A percentile compares a stretch with the other conserved stretches of the same genome.
phyloP scores from a whole-genome alignment of 2,329 filamentous ascomycete genomes.

The Neonectria hederae region DNA sequence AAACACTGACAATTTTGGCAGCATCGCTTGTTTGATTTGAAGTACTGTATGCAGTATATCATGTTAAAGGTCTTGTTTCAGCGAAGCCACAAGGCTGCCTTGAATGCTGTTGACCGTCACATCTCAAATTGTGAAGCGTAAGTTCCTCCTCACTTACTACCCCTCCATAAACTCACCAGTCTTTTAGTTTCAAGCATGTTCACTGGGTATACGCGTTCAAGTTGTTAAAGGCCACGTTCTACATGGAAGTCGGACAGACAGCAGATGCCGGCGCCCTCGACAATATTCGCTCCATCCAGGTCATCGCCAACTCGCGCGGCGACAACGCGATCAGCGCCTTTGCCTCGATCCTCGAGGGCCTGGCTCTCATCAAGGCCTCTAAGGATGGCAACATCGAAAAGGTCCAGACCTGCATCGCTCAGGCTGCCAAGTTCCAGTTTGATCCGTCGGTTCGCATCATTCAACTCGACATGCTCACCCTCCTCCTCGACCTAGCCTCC shows the following conservation, averaged over 20 bases:
- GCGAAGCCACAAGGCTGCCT: slow-evolving; percentile 74
- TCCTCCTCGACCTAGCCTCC: slow-evolving; percentile 76
- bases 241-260: slow-evolving; percentile 67
- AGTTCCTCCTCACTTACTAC: slow-evolving; percentile 38
- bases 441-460: slow-evolving; percentile 68
- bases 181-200: slow-evolving; percentile 67
- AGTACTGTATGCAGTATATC: slow-evolving; percentile 81
- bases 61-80: slow-evolving; percentile 76
- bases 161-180: slow-evolving; percentile 21
- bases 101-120: slow-evolving; percentile 75
- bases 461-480: slow-evolving; percentile 72
- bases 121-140: slow-evolving; percentile 75
- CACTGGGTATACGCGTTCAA: slow-evolving; percentile 83
- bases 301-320: slow-evolving; percentile 66
- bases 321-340: slow-evolving; percentile 73
- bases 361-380: slow-evolving; percentile 72
- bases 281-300: slow-evolving; percentile 71
- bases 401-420: slow-evolving; percentile 78
- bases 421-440: slow-evolving; percentile 75
- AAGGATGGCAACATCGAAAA: slow-evolving; percentile 74
- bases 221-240: slow-evolving; percentile 75
- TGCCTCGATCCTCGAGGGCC: slow-evolving; percentile 73
- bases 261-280: slow-evolving; percentile 73
- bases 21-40: slow-evolving; percentile 66
- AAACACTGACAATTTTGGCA: slow-evolving; percentile 46